Conservation (phyloP, 192 early-diverging fungal species). For the Backusella morwellensis region DNA sequence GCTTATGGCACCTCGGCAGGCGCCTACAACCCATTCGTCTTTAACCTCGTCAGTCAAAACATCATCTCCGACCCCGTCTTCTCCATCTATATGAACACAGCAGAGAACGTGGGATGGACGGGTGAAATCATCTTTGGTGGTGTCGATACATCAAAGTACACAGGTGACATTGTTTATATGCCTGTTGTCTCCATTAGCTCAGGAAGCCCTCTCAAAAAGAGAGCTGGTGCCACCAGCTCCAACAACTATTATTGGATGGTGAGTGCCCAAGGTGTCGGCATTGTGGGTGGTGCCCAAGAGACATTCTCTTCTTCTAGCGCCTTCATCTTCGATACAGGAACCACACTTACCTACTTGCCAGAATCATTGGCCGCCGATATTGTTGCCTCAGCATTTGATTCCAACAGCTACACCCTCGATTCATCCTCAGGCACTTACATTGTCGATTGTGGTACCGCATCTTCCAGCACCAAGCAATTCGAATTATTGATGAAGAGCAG, state of each 20-base stretch:
- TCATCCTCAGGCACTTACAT: conserved; percentile 8
- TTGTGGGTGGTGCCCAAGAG: background rate
- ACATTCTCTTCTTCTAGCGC: background rate
- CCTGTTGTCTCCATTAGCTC: conserved; percentile 23
- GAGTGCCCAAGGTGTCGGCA: conserved; percentile 25
- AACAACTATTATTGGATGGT: conserved; percentile 38
- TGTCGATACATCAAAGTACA: conserved; percentile 44
- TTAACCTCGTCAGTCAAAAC: conserved; percentile 27
- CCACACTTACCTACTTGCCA: conserved; percentile 30
- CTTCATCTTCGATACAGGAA: conserved; percentile 36
- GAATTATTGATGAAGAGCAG: conserved; percentile 16
- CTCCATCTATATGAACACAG: conserved; percentile 30
- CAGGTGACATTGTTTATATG: conserved; percentile 48
- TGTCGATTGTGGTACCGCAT: conserved; percentile 12
- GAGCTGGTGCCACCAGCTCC: background rate
- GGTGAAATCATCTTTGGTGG: conserved; percentile 57
- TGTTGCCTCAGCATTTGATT: background rate
- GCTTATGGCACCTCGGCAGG: background rate
- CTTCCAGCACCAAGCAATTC: conserved; percentile 9
- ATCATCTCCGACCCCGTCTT: conserved; percentile 28
- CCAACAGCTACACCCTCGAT: conserved; percentile 7
- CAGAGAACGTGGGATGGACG: conserved; percentile 11
- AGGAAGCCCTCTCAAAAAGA: background rate
- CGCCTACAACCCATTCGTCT: conserved; percentile 33
- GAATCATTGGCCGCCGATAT: background rate